Evolutionary conservation across 1,139 yeast genomes (phyloP), one percentile per base, ranked within the genome.

Genomic region (Geotrichum citri-aurantii): DNA sequence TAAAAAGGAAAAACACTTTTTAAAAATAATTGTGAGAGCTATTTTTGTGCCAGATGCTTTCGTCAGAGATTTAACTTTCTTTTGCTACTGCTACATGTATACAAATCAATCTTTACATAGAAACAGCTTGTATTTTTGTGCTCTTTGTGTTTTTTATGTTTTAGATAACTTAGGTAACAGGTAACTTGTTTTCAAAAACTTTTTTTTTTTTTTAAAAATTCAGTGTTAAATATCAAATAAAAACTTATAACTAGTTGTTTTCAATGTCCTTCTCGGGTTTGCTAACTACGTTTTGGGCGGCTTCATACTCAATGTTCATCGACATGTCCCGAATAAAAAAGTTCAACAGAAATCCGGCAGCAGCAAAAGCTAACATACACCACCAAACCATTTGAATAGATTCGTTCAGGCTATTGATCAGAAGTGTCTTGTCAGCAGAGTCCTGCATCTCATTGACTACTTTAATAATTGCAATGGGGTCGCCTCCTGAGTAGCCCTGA

Each of bases 301-400:
- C 56, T 37, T 62, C 60, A 51, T 62, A 61, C 14, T 54, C 46
- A 26, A 62, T 61, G 55, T 69, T 68, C 29, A 69, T 59, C 1
- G 68, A 47, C 54, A 66, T 66, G 50, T 67, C 69, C 54, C 65
- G 66, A 40, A 66, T 65, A n/a, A 65, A 27, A 6, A 68, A 12
- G 44, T 65, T 63, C 3, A 62, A 24, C 2, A 63, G 37, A 33
- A 69, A 59, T 7, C 65, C 67, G 1, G 59, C 52, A 0, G 63
- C 69, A 8, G 64, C 62, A 56, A 69, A 65, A 0, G 61, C 67
- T 2, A 64, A 55, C 58, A 65, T 29, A 14, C 64, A 65, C 33
- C 62, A 54, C 55, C 62, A 67, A 8, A 69, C 59, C 12, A 63
- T 56, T 2, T 61, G 63, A 46, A 69, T 52, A 1, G 69, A 60